Base-by-base conservation (phyloP, 345 rosid species). In the Garcia nutans region DNA sequence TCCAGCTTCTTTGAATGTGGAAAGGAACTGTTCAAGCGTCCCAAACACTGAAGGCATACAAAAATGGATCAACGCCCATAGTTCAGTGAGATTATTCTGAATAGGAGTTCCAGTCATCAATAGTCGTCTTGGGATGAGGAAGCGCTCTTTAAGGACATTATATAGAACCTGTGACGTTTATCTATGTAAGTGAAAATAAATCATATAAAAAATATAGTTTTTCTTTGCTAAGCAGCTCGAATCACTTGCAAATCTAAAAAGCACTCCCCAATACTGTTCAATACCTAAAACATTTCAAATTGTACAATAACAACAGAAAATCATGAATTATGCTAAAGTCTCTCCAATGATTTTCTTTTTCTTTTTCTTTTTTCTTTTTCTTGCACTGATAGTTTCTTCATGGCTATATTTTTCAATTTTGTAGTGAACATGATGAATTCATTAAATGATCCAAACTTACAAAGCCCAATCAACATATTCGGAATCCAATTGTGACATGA, bases 41-140 rank as follows among this genome's bases (percentile, higher is more conserved):
- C 97, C 96, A 89, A 94, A 94, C 54, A 94, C 87, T 42, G 81
- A 85, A 71, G 98, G 96, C 96, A 92, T 88, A 74, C 97, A 94
- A 78, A 94, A 94, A 85, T 92, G 97, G 94, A 94, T 77, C 84
- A 94, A 82, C 59, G 96, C 91, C 98, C 98, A 94, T n/a, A 94
- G 92, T 79, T 94, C 98, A 42, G 88, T 84, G 66, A 94, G 92
- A 80, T 90, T 89, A 80, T 94, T 94, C 81, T 94, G 96, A 65
- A 94, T 84, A 37, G 98, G 98, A 45, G 98, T 92, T 73, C 97
- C 97, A 57, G 96, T 90, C 92, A 92, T 92, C 88, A 92, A 81
- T 64, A 92, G 84, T 72, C 93, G 85, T 57, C 98, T 91, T 61
- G 98, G 98, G 66, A 94, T 89, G 81, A 94, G 85, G 77, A 85